phyloP scores from a whole-genome alignment of 768 basidiomycete genomes.

The Thelephora aurantiotincta region DNA sequence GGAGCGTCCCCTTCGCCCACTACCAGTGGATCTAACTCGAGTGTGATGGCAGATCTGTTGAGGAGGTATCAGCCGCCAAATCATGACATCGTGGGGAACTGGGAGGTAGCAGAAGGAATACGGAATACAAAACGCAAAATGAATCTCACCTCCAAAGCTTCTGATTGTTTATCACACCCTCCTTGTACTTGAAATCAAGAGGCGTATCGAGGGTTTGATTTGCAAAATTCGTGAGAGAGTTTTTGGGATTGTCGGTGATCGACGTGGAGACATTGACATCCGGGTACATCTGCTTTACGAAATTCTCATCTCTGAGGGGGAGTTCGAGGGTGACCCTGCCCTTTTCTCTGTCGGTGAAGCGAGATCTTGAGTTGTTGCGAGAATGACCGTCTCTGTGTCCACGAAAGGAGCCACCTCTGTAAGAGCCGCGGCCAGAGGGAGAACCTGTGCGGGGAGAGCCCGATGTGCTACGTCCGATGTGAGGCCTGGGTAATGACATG shows the following conservation, averaged over 20 bases:
- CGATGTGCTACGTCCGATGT: not conserved
- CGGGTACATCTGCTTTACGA: slow-evolving; percentile 17
- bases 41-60: slow-evolving; percentile 25
- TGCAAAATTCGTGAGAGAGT: slow-evolving; percentile 31
- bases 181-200: slow-evolving; percentile 16
- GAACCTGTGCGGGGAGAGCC: not conserved
- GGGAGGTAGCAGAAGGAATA: not conserved
- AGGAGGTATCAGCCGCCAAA: not conserved
- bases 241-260: slow-evolving; percentile 34
- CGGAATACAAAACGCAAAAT: not conserved
- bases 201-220: slow-evolving; percentile 9
- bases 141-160: slow-evolving; percentile 31
- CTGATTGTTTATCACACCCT: slow-evolving; percentile 17
- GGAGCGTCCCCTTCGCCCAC: slow-evolving; percentile 26
- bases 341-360: too few species aligned
- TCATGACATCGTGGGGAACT: not conserved
- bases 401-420: too few species aligned
- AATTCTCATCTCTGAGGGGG: slow-evolving; percentile 22
- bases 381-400: too few species aligned
- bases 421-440: too few species aligned
- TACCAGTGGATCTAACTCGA: slow-evolving; percentile 6
- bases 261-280: slow-evolving; percentile 15
- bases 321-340: not conserved
- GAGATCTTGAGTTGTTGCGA: too few species aligned
- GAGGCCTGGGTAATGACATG: not conserved